Base-by-base conservation (phyloP, 23 red algal genomes). In the Gracilaria caudata region DNA sequence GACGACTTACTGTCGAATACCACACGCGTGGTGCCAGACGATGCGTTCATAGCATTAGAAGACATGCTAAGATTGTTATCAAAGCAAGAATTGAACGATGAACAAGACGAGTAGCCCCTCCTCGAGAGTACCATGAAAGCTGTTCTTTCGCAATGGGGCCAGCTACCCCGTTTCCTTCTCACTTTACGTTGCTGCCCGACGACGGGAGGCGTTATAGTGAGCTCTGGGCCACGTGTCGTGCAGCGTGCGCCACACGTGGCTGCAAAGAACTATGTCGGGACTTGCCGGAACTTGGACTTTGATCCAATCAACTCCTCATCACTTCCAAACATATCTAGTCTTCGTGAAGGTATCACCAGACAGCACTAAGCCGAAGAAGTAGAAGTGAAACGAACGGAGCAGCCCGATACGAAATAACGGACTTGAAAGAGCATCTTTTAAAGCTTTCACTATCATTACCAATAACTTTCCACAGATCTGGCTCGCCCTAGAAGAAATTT, bases 251-350 rank as follows among this genome's bases (percentile, higher is more conserved):
- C n/a, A n/a, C n/a, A n/a, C n/a, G n/a, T n/a, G n/a, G n/a, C n/a
- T n/a, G n/a, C n/a, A n/a, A n/a, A n/a, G n/a, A n/a, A n/a, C n/a
- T n/a, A n/a, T n/a, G n/a, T n/a, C 63, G 28, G 3, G 30, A 68
- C 63, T 4, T 68, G 63, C 17, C 63, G 63, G 9, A 68, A 35
- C 63, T 38, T 68, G 28, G 63, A 68, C 63, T 38, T 68, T 25
- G 34, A 68, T 4, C 12, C 34, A 12, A 17, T 68, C 34, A 68
- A 68, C 30, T 68, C 34, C 28, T 68, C 63, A 35, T 35, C n/a
- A 36, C 63, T 30, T 35, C 63, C 12, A 4, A 68, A 35, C 28
- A 68, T 4, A n/a, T 68, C 53, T 17, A 57, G 16, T 21, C 53
- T 57, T 21, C 16, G 4, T 45, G 43, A 45, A 45, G 43, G 43